phyloP scores from a whole-genome alignment of 2,329 filamentous ascomycete genomes.

The Furcasterigmium furcatum region DNA sequence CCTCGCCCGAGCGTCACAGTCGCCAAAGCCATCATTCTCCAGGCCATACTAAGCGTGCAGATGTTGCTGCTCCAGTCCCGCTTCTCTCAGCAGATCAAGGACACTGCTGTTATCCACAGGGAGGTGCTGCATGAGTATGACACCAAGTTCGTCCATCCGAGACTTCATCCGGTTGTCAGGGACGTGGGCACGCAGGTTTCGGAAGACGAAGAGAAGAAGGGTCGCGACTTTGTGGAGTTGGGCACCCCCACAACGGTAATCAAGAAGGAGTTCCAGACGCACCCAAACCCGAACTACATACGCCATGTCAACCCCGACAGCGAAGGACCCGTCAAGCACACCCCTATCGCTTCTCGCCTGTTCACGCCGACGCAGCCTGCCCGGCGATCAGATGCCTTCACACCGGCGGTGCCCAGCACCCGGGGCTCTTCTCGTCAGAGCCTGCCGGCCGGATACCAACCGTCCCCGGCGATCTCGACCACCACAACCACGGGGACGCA shows the following conservation, averaged over 20 bases:
- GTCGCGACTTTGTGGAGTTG: constrained; percentile 39
- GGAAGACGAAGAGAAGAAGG: constrained; percentile 36
- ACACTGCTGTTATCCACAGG: constrained; percentile 78
- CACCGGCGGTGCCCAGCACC: constrained; percentile 18
- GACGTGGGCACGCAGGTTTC: constrained; percentile 79
- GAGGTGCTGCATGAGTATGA: constrained; percentile 96
- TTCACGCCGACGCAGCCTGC: constrained; percentile 13
- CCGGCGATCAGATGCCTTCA: constrained; percentile 30
- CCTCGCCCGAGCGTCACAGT: constrained; percentile 82
- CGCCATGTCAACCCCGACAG: constrained; percentile 68
- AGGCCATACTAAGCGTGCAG: constrained; percentile 72
- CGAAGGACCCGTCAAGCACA: background rate
- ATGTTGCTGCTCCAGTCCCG: constrained; percentile 69
- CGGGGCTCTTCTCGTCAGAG: constrained; percentile 28
- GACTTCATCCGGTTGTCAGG: constrained; percentile 74
- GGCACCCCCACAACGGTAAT: constrained; percentile 60
- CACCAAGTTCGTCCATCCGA: constrained; percentile 89
- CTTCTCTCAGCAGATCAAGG: constrained; percentile 83
- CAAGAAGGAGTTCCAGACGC: constrained; percentile 74
- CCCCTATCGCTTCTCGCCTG: constrained; percentile 9
- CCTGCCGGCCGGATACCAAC: constrained; percentile 25
- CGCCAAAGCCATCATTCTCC: constrained; percentile 75
- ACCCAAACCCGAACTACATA: constrained; percentile 78
- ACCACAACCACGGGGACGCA: constrained; percentile 18
- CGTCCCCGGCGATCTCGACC: constrained; percentile 15